Base-by-base conservation (phyloP, 768 basidiomycete species). In the Lepiota venenata region DNA sequence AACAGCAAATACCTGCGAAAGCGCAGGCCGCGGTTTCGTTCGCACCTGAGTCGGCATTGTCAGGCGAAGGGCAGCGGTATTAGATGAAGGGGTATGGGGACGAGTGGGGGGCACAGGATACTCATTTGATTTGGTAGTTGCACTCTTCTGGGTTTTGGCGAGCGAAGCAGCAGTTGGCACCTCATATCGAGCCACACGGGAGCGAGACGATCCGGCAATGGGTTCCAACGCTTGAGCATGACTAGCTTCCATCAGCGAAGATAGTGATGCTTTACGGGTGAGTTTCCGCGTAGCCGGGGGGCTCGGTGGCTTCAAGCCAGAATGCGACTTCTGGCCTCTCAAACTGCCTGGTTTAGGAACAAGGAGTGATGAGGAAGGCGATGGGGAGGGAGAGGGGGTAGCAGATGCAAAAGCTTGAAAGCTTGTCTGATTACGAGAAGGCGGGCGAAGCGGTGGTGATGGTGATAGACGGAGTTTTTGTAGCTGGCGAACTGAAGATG, bases 11-110 rank as follows among this genome's bases (percentile, higher is more conserved):
- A 94, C 78, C 46, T 85, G 76, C n/a, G 86, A 83, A 32, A 95
- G 76, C 0, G 91, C 73, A 35, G 90, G 84, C 38, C 93, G 80
- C 2, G 83, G 73, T 72, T 89, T 92, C 25, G 85, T 70, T 43
- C 89, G 83, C 4, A 85, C 82, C 47, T 87, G 85, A 4, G 89
- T 92, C 1, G 93, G 93, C 87, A 93, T 88, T 21, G 93, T 95
- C 47, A 94, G 76, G 47, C 91, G 84, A 49, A 90, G 76, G 16
- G 88, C 90, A 10, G 79, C 81, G 18, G 88, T 78, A 67, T 88
- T 91, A 4, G 87, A 79, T 10, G 88, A 88, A 1, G 91, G 89
- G 1, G 91, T 92, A 21, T 82, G 84, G 1, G 90, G 89, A 21
- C 90, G 80, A 12, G 87, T 81, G 7, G 89, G 85, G n/a, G 89